Conservation (phyloP, 192 early-diverging fungal genomes). For the Podila minutissima region DNA sequence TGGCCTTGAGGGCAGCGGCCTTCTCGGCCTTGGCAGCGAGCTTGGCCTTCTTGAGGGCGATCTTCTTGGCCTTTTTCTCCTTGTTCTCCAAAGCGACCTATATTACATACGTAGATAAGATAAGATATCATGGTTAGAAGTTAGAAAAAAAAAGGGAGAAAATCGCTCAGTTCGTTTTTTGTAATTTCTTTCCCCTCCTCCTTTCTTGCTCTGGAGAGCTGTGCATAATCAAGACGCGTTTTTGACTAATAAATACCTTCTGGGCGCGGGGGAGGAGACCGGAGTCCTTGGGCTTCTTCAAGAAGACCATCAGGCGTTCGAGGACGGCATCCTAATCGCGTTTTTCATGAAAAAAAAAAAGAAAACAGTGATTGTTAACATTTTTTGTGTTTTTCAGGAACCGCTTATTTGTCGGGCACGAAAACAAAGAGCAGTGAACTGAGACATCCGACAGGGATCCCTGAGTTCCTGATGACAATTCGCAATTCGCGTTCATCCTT, state of each 20-base stretch:
- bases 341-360: neutral
- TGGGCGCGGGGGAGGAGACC: conserved; percentile 46
- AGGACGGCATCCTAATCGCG: conserved; percentile 36
- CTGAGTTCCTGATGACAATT: neutral
- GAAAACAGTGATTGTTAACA: neutral
- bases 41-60: conserved; percentile 45
- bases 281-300: conserved; percentile 48
- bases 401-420: too few species aligned
- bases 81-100: conserved; percentile 44
- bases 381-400: neutral
- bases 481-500: neutral
- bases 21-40: conserved; percentile 45
- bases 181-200: neutral
- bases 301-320: conserved; percentile 43
- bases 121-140: neutral
- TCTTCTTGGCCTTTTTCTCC: conserved; percentile 43
- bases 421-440: too few species aligned
- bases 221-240: neutral
- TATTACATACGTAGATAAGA: neutral
- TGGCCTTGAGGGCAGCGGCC: conserved; percentile 10
- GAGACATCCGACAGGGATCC: too few species aligned
- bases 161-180: neutral
- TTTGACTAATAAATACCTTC: conserved; percentile 16
- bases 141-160: neutral
- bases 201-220: neutral